Evolutionary conservation across 2,329 filamentous ascomycete genomes (phyloP).

Genomic region (Pseudogymnoascus verrucosus): DNA sequence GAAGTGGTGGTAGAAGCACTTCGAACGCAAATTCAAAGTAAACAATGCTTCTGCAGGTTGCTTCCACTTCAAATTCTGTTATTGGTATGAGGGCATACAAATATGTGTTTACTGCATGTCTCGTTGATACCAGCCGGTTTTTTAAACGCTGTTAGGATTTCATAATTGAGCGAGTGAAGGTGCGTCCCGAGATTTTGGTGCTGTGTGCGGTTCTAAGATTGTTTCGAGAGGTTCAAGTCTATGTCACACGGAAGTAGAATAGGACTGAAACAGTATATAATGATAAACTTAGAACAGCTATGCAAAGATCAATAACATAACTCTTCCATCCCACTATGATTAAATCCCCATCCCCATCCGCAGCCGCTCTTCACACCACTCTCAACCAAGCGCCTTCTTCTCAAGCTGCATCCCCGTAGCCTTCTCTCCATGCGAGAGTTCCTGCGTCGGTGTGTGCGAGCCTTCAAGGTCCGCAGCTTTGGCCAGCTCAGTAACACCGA

Average conservation of each 20-base stretch:
- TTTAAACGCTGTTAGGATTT: too few species aligned
- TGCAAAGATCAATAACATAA: not conserved
- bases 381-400: not conserved
- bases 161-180: too few species aligned
- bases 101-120: too few species aligned
- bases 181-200: too few species aligned
- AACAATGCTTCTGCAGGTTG: not conserved
- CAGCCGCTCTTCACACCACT: too few species aligned
- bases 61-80: not conserved
- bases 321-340: not conserved
- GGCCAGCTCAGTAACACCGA: constrained; percentile 48
- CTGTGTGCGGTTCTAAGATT: not conserved
- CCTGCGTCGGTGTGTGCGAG: not conserved
- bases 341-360: not conserved
- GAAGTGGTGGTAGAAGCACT: not conserved
- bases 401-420: not conserved
- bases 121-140: too few species aligned
- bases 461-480: constrained; percentile 10
- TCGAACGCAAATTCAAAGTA: not conserved
- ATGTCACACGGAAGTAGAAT: not conserved
- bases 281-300: not conserved
- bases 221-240: not conserved
- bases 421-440: not conserved
- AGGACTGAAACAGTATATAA: not conserved
- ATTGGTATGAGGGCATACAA: too few species aligned